Base-by-base conservation (phyloP, 768 basidiomycete species). In the Ramaria rubella region DNA sequence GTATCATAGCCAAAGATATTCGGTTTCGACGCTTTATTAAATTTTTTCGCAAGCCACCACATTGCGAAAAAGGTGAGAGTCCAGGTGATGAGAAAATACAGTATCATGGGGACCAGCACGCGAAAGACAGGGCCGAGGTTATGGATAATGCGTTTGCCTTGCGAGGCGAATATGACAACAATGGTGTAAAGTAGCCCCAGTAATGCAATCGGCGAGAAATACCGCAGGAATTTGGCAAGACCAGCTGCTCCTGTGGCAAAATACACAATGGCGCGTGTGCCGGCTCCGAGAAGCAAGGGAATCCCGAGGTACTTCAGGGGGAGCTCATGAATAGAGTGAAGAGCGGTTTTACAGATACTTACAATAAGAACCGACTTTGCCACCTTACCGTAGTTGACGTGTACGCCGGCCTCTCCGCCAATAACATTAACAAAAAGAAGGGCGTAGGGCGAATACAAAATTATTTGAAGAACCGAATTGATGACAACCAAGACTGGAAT, bases 51-150 rank as follows among this genome's bases (percentile, higher is more conserved):
- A 15, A 83, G 70, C 59, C 70, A 75, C 64, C 73, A 84, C 17
- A 86, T 70, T n/a, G 80, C 61, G 29, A 67, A 68, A 60, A 90
- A 89, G 0, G 83, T 78, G 0, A 74, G 69, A 3, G 74, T 73
- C 86, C 87, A 92, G 81, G 91, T 86, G 68, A 90, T 68, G 43
- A 78, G 55, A 66, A 92, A 92, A 71, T 93, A 93, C 31, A 87
- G 72, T 23, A 88, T 72, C 73, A 90, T 77, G 1, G 91, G 90
- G 5, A 91, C 88, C 63, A 87, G 82, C 1, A 88, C 81, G 17
- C 90, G 80, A 69, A 92, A 91, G 2, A 90, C 87, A 5, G 79
- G 78, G 0, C 87, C 83, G 33, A 93, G 72, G 64, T 90, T 83
- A 58, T 83, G 75, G 11, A 90, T 68, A 60, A 92, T 90, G 56